Base-by-base conservation (phyloP, 2,329 filamentous ascomycete genomes). In the Penicillium sp. region DNA sequence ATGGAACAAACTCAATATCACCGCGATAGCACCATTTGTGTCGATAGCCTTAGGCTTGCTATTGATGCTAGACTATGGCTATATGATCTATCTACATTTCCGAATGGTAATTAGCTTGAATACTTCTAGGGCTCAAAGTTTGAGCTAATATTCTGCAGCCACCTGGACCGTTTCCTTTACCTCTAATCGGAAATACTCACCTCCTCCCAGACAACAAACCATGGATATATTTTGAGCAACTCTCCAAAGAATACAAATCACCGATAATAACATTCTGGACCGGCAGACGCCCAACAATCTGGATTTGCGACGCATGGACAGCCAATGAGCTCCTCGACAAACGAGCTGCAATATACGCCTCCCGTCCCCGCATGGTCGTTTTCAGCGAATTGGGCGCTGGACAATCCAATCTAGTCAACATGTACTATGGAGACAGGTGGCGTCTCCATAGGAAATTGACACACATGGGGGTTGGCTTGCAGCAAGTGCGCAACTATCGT, bases 221-320 rank as follows among this genome's bases (percentile, higher is more conserved):
- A 2, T 84, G 81, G 81, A 73, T 82, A 22, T 80, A 79, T 64
- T 82, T 83, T 56, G 79, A 83, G 48, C 62, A 78, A 56, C 65
- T 82, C 0, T 79, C 80, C 3, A 77, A 79, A 56, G 61, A 69
- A 46, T 51, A 54, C 38, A 65, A 77, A 5, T 70, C 75, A 0
- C 76, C 79, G 0, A 60, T 83, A 6, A 77, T 83, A 43, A 83
- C 81, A 0, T 77, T 81, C 58, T 83, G 80, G 81, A 79, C 82
- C 42, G 77, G 78, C n/a, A 67, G 63, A 11, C 62, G 57, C 35
- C 64, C 64, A 22, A 67, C 64, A 24, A 50, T 66, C 14, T 62
- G 60, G 60, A 60, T 61, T n/a, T 60, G 58, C 46, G 66, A 69
- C 40, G 64, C 67, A 9, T 67, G 62, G 61, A 51, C 56, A 3